Evolutionary conservation across 257 asterid species (phyloP), one percentile per base, ranked within the genome.

Genomic region (Mitragyna speciosa): DNA sequence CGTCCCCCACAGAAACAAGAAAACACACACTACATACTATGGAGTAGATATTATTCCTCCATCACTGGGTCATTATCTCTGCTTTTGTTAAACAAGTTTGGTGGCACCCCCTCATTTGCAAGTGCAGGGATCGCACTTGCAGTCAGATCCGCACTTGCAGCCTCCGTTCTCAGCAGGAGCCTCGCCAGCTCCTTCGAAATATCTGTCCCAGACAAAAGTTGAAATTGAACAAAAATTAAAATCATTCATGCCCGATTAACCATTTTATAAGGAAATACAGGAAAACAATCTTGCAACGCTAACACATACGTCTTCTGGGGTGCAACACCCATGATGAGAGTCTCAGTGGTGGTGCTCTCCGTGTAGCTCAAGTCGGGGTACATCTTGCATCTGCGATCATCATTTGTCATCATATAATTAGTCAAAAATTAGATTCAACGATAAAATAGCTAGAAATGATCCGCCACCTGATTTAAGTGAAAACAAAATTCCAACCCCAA

Each of bases 141-240:
- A 95, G 92, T 88, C 84, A 24, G 84, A 43, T 31, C 97, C 98
- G 65, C 99, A 95, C 89, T 93, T 91, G 97, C 99, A 95, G 12
- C 97, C 87, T 15, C 64, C 97, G 30, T 89, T 88, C 86, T 91
- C 97, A 2, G 89, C 85, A 7, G 82, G 83, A 39, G 70, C 89
- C 12, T 82, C 91, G 78, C 78, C 70, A 12, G n/a, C 90, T 15
- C 83, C 93, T 48, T 82, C 94, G 41, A 76, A 86, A 66, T 75
- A 75, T 36, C 96, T 90, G 89, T 89, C 88, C 87, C 81, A 71
- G 5, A 59, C 68, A 26, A 36, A 24, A 41, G 31, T 6, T 7
- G 52, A 68, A 31, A 43, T 36, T 36, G 4, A 47, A 36, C 16
- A 54, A 65, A 12, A 0, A 20, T 15, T 4, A 20, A 45, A 43